Evolutionary conservation across 2,329 filamentous ascomycete species (phyloP).

Genomic region (Pezicula neosporulosa): DNA sequence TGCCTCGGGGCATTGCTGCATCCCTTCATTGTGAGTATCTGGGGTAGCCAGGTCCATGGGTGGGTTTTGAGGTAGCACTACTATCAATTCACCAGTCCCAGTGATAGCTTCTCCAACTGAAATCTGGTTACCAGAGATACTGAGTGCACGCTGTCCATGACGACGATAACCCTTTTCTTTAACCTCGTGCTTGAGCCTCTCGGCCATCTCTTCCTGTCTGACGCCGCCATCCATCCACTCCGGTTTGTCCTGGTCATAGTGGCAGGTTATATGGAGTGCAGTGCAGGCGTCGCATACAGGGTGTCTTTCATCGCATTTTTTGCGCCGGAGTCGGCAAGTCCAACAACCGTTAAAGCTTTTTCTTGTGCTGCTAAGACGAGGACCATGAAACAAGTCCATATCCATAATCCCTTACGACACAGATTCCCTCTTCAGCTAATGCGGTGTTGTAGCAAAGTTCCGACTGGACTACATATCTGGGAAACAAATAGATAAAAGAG

Average conservation of each 20-base stretch:
- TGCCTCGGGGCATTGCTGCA: constrained; percentile 9
- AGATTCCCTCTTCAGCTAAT: background rate
- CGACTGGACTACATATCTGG: no score
- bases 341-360: constrained; percentile 14
- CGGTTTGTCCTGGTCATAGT: constrained; percentile 41
- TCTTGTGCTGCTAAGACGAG: background rate
- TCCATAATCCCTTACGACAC: background rate
- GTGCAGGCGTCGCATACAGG: constrained; percentile 49
- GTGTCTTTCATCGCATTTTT: constrained; percentile 55
- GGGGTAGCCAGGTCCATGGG: background rate
- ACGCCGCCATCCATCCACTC: constrained; percentile 24
- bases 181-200: constrained; percentile 52
- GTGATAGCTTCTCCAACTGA: constrained; percentile 6
- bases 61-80: background rate
- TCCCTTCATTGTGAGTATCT: constrained; percentile 6
- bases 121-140: background rate
- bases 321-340: constrained; percentile 53
- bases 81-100: constrained; percentile 1
- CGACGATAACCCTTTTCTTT: constrained; percentile 49
- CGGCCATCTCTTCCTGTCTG: constrained; percentile 44
- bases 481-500: no score
- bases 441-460: no score
- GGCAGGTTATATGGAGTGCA: constrained; percentile 51
- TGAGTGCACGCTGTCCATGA: constrained; percentile 27
- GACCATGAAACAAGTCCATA: background rate